Conservation (phyloP, 2,329 filamentous ascomycete species). For the Penicillium griseofulvum region DNA sequence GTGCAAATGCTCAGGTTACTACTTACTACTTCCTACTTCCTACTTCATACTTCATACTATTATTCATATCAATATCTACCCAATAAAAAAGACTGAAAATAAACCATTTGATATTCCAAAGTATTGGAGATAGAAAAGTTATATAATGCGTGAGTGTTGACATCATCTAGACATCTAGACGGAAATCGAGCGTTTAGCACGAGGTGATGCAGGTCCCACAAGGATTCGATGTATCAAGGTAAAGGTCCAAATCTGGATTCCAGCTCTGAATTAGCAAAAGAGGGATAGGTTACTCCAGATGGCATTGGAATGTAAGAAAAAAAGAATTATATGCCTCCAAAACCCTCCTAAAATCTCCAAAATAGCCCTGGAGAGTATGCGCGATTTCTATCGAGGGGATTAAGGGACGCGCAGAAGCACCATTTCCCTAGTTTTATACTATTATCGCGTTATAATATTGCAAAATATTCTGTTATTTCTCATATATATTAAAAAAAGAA, state of each 20-base stretch:
- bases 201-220: no score
- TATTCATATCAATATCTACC: no score
- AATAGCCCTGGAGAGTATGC: conserved; percentile 3
- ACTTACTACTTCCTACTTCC: no score
- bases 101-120: no score
- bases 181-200: no score
- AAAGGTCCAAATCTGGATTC: neutral
- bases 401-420: neutral
- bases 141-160: no score
- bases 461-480: neutral
- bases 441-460: neutral
- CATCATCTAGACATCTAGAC: no score
- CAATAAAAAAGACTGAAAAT: no score
- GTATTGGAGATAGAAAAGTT: no score
- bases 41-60: no score
- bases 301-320: conserved; percentile 6
- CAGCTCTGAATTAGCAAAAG: neutral
- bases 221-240: neutral
- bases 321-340: neutral
- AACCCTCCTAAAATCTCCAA: neutral
- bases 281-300: neutral
- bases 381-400: conserved; percentile 9
- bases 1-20: neutral
- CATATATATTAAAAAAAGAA: neutral
- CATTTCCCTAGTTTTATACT: neutral